Conservation (phyloP, 805 yeast genomes). For the Tanozyma kutaoensis region DNA sequence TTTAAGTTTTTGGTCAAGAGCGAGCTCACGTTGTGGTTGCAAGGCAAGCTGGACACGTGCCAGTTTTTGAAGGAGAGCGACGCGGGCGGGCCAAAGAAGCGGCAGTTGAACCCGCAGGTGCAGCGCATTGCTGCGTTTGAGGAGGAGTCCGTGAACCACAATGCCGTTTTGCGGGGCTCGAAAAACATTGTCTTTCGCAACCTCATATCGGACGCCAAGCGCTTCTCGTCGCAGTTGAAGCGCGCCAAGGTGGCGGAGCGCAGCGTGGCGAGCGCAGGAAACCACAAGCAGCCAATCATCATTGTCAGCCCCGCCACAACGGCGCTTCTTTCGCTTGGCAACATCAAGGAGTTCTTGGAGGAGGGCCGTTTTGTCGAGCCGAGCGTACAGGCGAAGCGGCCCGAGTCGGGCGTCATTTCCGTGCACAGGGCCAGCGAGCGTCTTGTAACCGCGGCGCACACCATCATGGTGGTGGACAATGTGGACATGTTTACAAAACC, state of each 20-base stretch:
- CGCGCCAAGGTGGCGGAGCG: slow-evolving; percentile 10
- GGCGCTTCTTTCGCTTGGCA: slow-evolving; percentile 23
- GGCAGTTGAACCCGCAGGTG: slow-evolving; percentile 32
- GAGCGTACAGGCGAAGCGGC: slow-evolving; percentile 19
- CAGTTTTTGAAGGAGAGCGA: slow-evolving; percentile 30
- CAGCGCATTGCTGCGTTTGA: slow-evolving; percentile 33
- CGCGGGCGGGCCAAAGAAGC: slow-evolving; percentile 2
- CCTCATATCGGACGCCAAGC: slow-evolving; percentile 53
- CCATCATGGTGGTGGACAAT: slow-evolving; percentile 74
- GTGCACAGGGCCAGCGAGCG: slow-evolving; percentile 42
- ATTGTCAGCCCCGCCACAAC: slow-evolving; percentile 33
- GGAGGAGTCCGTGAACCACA: slow-evolving; percentile 41
- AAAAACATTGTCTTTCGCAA: slow-evolving; percentile 57
- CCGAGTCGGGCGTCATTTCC: slow-evolving; percentile 28
- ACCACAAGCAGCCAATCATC: slow-evolving; percentile 30
- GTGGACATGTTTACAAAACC: slow-evolving; percentile 77
- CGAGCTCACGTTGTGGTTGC: slow-evolving; percentile 71
- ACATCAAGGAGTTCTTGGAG: slow-evolving; percentile 40
- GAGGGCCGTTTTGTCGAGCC: slow-evolving; percentile 57
- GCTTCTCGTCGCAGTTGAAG: slow-evolving; percentile 40
- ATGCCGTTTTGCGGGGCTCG: slow-evolving; percentile 49
- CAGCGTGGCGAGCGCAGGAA: too few relatives aligned
- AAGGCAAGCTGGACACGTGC: slow-evolving; percentile 51
- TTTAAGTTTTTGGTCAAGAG: slow-evolving; percentile 77
- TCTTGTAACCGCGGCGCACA: slow-evolving; percentile 37